Conservation (phyloP, 1,284 basidiomycete species). For the Wallemia ichthyophaga region DNA sequence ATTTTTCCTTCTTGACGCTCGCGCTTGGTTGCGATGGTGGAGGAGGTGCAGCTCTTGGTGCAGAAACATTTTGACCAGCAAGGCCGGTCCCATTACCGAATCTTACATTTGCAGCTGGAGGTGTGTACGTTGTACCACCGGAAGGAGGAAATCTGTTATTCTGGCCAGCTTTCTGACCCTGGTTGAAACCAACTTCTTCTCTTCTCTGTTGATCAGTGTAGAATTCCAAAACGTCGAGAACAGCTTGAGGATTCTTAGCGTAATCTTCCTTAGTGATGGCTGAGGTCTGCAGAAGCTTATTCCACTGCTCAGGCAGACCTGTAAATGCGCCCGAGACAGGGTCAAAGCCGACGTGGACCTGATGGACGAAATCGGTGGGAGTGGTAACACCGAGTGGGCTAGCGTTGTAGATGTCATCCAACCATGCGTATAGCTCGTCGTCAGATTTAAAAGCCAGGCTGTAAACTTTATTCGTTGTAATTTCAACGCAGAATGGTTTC, state of each 20-base stretch:
- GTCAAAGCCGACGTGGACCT: conserved; percentile 94
- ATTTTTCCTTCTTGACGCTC: conserved; percentile 1
- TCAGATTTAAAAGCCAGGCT: conserved; percentile 64
- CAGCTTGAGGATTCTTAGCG: conserved; percentile 82
- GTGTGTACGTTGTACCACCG: background rate
- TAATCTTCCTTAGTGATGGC: conserved; percentile 96
- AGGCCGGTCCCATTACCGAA: conserved; percentile 65
- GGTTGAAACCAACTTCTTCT: conserved; percentile 40
- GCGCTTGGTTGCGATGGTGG: conserved; percentile 5
- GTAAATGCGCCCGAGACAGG: conserved; percentile 78
- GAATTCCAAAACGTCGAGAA: conserved; percentile 88
- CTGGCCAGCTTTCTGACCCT: background rate
- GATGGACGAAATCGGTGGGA: conserved; percentile 91
- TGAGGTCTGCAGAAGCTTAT: conserved; percentile 70
- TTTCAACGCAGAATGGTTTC: conserved; percentile 63
- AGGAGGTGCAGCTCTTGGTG: conserved; percentile 4
- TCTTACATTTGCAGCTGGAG: conserved; percentile 23
- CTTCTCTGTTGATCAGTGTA: conserved; percentile 91
- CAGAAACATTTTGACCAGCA: conserved; percentile 22
- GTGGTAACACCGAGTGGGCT: conserved; percentile 70
- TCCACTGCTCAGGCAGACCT: conserved; percentile 91
- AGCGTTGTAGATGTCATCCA: conserved; percentile 74
- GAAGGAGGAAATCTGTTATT: background rate
- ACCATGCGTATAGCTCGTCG: conserved; percentile 88
- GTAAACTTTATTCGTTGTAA: conserved; percentile 52